Conservation (phyloP, 2,329 filamentous ascomycete genomes). For the Xylariaceae sp. region DNA sequence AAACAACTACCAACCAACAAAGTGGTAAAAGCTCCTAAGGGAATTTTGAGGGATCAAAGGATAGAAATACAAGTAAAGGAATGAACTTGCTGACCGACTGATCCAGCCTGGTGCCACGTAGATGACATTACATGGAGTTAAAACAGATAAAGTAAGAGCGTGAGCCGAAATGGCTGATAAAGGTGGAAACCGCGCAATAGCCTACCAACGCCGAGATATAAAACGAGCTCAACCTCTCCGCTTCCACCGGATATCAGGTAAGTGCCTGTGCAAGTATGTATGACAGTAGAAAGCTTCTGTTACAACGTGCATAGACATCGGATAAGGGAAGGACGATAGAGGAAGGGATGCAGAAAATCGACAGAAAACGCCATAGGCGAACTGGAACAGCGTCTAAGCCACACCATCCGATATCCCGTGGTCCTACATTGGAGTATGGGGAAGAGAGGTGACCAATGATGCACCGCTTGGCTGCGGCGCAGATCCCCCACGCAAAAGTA, state of each 20-base stretch:
- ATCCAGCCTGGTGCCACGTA: too few species aligned
- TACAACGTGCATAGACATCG: not conserved
- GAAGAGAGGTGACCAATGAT: not conserved
- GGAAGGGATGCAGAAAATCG: not conserved
- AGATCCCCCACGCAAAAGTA: not conserved
- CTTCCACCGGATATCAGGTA: not conserved
- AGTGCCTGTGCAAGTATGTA: not conserved
- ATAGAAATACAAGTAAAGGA: too few species aligned
- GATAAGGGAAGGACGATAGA: not conserved
- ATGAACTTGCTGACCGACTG: too few species aligned
- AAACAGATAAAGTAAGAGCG: too few species aligned
- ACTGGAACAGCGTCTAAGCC: not conserved
- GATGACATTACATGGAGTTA: too few species aligned
- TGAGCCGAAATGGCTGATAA: too few species aligned
- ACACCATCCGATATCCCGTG: not conserved
- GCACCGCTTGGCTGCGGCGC: conserved; percentile 8
- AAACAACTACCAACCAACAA: too few species aligned
- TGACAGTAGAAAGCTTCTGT: not conserved
- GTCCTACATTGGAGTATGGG: not conserved
- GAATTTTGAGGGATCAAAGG: too few species aligned
- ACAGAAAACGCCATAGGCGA: not conserved
- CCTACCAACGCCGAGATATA: not conserved
- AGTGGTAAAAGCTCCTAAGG: too few species aligned
- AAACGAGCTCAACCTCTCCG: conserved; percentile 1
- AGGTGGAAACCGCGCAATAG: not conserved